Base-by-base conservation (phyloP, 2,329 filamentous ascomycete species). In the Ophiostoma triangulosporum region DNA sequence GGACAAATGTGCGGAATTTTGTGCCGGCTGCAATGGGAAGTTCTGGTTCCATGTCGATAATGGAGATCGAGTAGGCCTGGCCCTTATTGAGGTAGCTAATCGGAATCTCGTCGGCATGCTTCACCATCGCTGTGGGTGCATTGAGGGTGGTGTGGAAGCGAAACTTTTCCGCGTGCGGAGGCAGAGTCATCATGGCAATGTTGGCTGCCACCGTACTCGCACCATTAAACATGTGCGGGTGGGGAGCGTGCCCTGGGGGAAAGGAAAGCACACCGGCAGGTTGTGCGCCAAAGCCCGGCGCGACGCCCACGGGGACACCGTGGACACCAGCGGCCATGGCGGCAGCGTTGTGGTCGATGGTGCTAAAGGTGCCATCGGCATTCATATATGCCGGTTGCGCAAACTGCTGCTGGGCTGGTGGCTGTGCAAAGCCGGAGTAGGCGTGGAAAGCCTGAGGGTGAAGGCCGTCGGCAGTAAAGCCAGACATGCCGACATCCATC, bases 21-120 rank as follows among this genome's bases (percentile, higher is more conserved):
- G 83, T 73, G 8, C 81, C 82, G 4, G 76, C 76, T 31, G 72
- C 66, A 32, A 77, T 70, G 2, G 79, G 75, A 4, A 83, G 69
- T 1, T 76, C 72, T 1, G 84, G 78, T 6, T 75, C 73, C 0
- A 86, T 93, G 64, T 98, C 93, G 48, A 86, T 73, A 27, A 98
- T 78, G 2, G 86, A 86, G 17, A 98, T 73, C 0, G 87, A 86
- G 66, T 98, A 98, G 15, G 89, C 88, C 65, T 97, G 91, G 24
- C 91, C 90, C 68, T 97, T 97, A 71, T 98, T 98, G 17, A 98
- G 77, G 65, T 98, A 98, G 0, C 91, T 96, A n/a, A 97, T 81
- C 0, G 93, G 93, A 24, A 97, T 94, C 66, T 97, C 91, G 56
- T 94, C 86, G 1, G 81, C 70, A 57, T 89, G 83, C 66, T 86